Percentiles rank a stretch among this genome's conserved stretches.
Conservation (phyloP, 176 grass and related monocot genomes). For the Eragrostis curvula region DNA sequence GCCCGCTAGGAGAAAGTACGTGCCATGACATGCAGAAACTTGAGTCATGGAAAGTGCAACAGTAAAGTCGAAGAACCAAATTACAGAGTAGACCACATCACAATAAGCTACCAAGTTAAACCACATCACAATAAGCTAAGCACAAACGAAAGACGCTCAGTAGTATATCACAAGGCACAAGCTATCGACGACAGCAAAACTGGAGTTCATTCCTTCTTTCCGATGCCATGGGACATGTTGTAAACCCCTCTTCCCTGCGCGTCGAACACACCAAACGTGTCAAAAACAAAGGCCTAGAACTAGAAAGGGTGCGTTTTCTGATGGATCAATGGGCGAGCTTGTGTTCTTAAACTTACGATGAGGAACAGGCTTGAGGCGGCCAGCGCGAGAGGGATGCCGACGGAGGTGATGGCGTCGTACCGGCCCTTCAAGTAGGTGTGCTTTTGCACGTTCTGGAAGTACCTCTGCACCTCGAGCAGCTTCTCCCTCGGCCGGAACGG, state of each 20-base stretch:
- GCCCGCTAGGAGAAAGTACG: background rate
- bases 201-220: slow-evolving; percentile 33
- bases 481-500: slow-evolving; percentile 48
- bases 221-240: slow-evolving; percentile 48
- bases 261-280: background rate
- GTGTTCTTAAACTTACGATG: slow-evolving; percentile 23
- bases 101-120: no score
- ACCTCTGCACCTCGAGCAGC: slow-evolving; percentile 37
- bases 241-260: slow-evolving; percentile 40
- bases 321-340: background rate
- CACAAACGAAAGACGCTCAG: no score
- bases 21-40: background rate
- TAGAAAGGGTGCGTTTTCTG: background rate
- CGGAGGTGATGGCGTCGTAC: slow-evolving; percentile 45
- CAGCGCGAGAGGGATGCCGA: slow-evolving; percentile 49
- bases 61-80: background rate
- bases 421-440: slow-evolving; percentile 48
- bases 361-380: slow-evolving; percentile 31
- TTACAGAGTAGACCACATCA: no score
- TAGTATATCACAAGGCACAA: background rate
- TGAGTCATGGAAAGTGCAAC: background rate
- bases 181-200: background rate
- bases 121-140: background rate
- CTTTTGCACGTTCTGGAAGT: slow-evolving; percentile 47
- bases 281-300: background rate